Conservation (phyloP, 2,329 filamentous ascomycete species). For the Fusarium drepaniforme region DNA sequence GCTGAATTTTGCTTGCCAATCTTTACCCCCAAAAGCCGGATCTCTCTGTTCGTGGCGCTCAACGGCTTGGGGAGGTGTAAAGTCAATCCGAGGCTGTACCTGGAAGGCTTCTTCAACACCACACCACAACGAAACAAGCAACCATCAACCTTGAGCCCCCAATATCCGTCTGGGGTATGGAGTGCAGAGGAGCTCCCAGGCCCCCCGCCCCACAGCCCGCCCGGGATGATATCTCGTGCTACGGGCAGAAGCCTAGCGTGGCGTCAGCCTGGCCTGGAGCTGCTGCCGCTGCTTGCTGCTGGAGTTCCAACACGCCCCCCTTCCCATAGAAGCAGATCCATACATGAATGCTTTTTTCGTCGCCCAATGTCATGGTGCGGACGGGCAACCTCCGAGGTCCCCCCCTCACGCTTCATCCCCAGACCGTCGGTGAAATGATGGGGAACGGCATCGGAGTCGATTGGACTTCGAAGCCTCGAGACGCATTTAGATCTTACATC, state of each 20-base stretch:
- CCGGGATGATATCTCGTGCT: not conserved
- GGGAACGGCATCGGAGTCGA: constrained; percentile 15
- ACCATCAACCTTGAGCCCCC: constrained; percentile 2
- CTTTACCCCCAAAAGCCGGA: not conserved
- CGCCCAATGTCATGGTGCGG: constrained; percentile 2
- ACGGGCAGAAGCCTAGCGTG: constrained; percentile 16
- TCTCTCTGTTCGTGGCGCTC: not conserved
- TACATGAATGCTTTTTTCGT: constrained; percentile 14
- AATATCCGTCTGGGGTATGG: constrained; percentile 7
- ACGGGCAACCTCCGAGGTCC: constrained; percentile 38
- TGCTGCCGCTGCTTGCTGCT: not conserved
- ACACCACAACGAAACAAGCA: not conserved
- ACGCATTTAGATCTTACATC: constrained; percentile 31
- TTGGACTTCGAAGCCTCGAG: constrained; percentile 6
- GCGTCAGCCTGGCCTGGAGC: constrained; percentile 5
- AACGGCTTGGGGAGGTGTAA: not conserved
- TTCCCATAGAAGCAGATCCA: constrained; percentile 12
- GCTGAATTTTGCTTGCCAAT: not conserved
- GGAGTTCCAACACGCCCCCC: constrained; percentile 10
- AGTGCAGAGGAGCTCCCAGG: constrained; percentile 1
- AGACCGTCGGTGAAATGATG: constrained; percentile 29
- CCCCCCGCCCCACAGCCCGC: not conserved
- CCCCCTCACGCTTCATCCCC: constrained; percentile 19
- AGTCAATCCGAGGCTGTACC: constrained; percentile 7
- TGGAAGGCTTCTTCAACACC: not conserved